Evolutionary conservation across 2,329 filamentous ascomycete species (phyloP), one percentile per base, ranked within the genome.

Genomic region (Penicillium thymicola): DNA sequence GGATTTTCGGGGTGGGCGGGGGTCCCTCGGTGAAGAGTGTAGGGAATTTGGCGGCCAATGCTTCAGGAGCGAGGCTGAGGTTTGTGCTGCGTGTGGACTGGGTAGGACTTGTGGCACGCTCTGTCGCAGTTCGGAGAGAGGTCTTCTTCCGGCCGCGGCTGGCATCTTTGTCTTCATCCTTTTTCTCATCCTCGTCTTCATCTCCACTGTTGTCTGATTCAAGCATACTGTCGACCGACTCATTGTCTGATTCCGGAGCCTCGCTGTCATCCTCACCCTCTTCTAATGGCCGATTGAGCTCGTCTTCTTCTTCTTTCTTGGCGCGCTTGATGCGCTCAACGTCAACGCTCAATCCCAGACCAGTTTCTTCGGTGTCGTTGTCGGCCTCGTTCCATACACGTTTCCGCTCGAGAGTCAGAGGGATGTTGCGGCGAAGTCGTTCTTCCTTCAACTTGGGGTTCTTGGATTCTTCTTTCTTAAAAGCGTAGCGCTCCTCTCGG

Each of bases 341-440:
- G 63, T 80, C 78, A 41, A 81, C 76, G 50, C 73, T 79, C 59
- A 77, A 50, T 36, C 78, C 79, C 43, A 81, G 65, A 25, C 75
- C 71, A 46, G 66, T 67, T 53, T 78, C 75, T 38, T 78, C 77
- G 16, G 73, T 73, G 57, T 79, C 78, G 51, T 76, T 75, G 46
- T 86, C 86, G 48, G 84, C 83, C 51, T 92, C 87, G 67, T 97
- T 92, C 90, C 91, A 97, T 32, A 90, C 86, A 72, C 94, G 85
- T 79, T 96, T 96, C 67, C 86, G 85, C 67, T 97, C 92, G 56
- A 96, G 82, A 0, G 91, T 96, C 53, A 85, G 74, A 0, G 94
- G 89, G 42, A 92, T 82, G 76, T 96, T 96, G 64, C 83, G 85
- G 58, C 85, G 86, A 59, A 93, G 79, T 66, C 94, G 85, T 63